Percentiles rank a stretch among this genome's conserved stretches.
Evolutionary conservation across 805 yeast genomes (phyloP).

Genomic region (Nakazawaea siamensis): DNA sequence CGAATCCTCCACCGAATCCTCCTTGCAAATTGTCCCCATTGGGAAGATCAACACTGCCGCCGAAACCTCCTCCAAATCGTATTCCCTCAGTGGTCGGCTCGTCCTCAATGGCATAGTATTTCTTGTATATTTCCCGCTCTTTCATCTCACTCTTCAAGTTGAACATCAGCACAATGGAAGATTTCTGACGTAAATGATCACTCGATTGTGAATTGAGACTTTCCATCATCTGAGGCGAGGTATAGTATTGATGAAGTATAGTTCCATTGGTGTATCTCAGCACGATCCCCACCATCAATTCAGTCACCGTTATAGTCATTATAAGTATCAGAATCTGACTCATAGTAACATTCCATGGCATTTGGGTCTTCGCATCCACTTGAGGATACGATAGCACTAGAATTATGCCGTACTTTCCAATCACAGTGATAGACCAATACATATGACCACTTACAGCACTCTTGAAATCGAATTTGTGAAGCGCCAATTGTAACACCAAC

Average conservation of each 20-base stretch:
- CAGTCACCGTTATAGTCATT: background rate
- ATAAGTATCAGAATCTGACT: background rate
- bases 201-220: background rate
- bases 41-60: slow-evolving; percentile 2
- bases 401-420: background rate
- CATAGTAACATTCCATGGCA: slow-evolving; percentile 1
- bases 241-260: slow-evolving; percentile 1
- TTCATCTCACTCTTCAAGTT: slow-evolving; percentile 4
- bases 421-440: slow-evolving; percentile 1
- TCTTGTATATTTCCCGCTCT: slow-evolving; percentile 1
- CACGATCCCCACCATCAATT: background rate
- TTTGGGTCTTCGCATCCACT: background rate
- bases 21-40: background rate
- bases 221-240: background rate
- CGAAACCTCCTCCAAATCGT: slow-evolving; percentile 5
- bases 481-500: slow-evolving; percentile 1
- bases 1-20: slow-evolving; percentile 5
- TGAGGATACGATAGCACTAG: slow-evolving; percentile 4
- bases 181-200: slow-evolving; percentile 2
- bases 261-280: background rate
- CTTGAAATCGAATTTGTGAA: background rate
- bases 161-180: slow-evolving; percentile 3
- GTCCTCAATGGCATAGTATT: slow-evolving; percentile 6
- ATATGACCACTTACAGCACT: background rate
- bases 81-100: background rate